These are phyloP conservation scores for Stephanodiscus triporus DNA, from an alignment of 108 stramenopile species.

Conservation along the genomic window DNA sequence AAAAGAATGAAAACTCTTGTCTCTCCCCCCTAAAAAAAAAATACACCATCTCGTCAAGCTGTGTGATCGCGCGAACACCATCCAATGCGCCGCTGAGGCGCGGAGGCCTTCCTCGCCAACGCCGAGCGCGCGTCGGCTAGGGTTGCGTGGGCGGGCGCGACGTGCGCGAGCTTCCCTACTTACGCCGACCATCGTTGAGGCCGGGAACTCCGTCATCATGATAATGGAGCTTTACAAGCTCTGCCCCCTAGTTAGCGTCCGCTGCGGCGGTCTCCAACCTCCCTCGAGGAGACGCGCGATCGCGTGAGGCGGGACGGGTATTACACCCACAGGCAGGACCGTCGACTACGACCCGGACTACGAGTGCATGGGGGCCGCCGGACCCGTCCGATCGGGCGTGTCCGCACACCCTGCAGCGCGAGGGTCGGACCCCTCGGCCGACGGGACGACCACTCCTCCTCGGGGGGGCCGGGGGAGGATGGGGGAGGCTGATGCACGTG, in stretches of 20 bases:
- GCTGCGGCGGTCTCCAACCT: slow-evolving; percentile 74
- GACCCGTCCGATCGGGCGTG: slow-evolving; percentile 33
- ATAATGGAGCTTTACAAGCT: slow-evolving; percentile 77
- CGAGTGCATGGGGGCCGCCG: slow-evolving; percentile 51
- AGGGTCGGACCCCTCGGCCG: too few species aligned
- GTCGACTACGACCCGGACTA: slow-evolving; percentile 51
- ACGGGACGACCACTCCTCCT: neutral
- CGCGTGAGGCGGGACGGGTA: slow-evolving; percentile 26
- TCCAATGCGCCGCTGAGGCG: slow-evolving; percentile 92
- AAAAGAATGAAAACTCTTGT: too few species aligned
- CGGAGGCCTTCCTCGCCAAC: slow-evolving; percentile 83
- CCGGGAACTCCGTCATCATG: slow-evolving; percentile 43
- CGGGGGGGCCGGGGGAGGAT: slow-evolving; percentile 1
- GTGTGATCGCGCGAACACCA: slow-evolving; percentile 76
- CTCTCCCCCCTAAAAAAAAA: too few species aligned
- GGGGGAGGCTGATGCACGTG: slow-evolving; percentile 45
- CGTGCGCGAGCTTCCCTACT: slow-evolving; percentile 76
- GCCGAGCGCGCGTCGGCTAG: slow-evolving; percentile 91
- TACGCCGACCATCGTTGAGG: slow-evolving; percentile 71
- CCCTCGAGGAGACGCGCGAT: slow-evolving; percentile 66
- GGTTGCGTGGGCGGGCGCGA: slow-evolving; percentile 89
- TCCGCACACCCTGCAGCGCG: slow-evolving; percentile 3
- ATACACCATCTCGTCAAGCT: too few species aligned
- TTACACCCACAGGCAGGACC: slow-evolving; percentile 31
- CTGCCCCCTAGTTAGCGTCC: slow-evolving; percentile 71